These are phyloP conservation scores for Trichosporon ovoides DNA, from an alignment of 1,284 basidiomycete species.

Conservation along the genomic window DNA sequence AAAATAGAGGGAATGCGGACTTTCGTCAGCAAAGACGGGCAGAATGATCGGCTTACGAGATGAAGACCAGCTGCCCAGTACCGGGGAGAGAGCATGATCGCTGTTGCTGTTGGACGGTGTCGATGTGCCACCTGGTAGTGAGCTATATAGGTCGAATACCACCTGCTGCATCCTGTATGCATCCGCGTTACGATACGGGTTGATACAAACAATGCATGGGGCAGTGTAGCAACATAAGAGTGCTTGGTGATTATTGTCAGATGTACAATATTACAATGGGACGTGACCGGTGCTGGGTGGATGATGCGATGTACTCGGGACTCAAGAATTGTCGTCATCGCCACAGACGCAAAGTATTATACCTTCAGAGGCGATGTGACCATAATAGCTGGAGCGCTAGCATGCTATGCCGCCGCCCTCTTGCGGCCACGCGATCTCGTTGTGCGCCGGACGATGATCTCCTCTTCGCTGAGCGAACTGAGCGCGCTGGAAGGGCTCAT, in stretches of 20 bases:
- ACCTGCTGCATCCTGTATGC: too few species aligned
- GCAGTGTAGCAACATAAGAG: neutral
- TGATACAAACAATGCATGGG: conserved; percentile 3
- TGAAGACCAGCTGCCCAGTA: too few species aligned
- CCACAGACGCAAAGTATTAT: neutral
- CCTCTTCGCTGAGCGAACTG: neutral
- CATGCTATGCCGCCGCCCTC: neutral
- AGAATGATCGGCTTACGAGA: too few species aligned
- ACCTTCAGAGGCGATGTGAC: neutral
- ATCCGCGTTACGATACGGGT: neutral
- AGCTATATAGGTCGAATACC: too few species aligned
- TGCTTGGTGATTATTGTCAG: neutral
- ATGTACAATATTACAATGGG: neutral
- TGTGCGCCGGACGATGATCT: neutral
- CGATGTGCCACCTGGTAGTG: too few species aligned
- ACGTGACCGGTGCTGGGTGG: neutral
- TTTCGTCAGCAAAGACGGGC: too few species aligned
- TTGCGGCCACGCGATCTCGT: neutral
- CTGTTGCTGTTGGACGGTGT: too few species aligned
- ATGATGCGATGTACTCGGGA: neutral
- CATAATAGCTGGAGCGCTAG: neutral
- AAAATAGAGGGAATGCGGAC: too few species aligned
- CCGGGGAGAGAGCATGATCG: too few species aligned
- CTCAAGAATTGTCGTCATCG: neutral
- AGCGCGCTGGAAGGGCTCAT: neutral